phyloP scores from a whole-genome alignment of 2,329 filamentous ascomycete genomes.

The Coleophoma eucalyptorum region DNA sequence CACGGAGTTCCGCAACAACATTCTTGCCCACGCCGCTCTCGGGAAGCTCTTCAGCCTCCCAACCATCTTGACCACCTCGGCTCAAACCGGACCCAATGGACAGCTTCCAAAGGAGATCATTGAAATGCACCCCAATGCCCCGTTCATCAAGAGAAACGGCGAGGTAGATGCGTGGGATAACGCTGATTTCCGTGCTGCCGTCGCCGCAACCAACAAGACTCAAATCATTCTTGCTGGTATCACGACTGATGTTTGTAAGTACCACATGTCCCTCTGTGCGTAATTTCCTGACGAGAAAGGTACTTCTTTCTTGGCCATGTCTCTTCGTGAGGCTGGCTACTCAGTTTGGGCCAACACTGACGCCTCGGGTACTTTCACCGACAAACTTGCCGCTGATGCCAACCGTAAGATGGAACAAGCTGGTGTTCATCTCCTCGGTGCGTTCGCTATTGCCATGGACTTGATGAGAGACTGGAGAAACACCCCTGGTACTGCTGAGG shows the following conservation, averaged over 20 bases:
- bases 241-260: constrained; percentile 66
- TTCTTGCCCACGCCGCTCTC: constrained; percentile 64
- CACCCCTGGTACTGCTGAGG: constrained; percentile 45
- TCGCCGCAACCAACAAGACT: constrained; percentile 59
- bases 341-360: constrained; percentile 72
- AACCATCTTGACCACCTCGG: constrained; percentile 67
- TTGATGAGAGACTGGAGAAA: constrained; percentile 5
- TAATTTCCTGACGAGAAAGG: constrained; percentile 27
- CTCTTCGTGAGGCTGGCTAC: constrained; percentile 67
- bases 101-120: constrained; percentile 66
- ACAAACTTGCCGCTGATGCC: constrained; percentile 56
- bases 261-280: background rate
- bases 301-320: constrained; percentile 71
- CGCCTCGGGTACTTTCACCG: constrained; percentile 62
- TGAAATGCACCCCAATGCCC: constrained; percentile 60
- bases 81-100: constrained; percentile 66
- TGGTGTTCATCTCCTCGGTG: constrained; percentile 50
- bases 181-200: constrained; percentile 59
- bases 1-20: constrained; percentile 61
- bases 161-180: constrained; percentile 80
- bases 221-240: constrained; percentile 73
- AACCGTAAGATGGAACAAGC: constrained; percentile 65
- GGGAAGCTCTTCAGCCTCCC: constrained; percentile 65
- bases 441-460: constrained; percentile 25
- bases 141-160: constrained; percentile 64